These are phyloP conservation scores for Penicillium sp. DNA, from an alignment of 2,329 filamentous ascomycete species.

Conservation along the genomic window DNA sequence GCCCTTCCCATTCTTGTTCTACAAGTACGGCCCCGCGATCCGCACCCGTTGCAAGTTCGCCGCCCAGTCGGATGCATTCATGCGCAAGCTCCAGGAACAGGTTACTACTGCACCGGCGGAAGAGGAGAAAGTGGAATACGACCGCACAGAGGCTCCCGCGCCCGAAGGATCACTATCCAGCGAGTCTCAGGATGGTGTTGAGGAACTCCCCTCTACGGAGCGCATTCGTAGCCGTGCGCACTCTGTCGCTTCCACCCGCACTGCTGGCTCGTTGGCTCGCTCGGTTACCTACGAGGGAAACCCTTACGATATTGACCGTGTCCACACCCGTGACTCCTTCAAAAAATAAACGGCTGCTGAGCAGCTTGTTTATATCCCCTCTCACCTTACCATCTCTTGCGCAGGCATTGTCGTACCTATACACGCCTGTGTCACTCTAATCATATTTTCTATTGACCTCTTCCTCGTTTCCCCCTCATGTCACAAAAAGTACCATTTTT, in stretches of 20 bases:
- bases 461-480: not conserved
- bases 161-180: constrained; percentile 23
- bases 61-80: constrained; percentile 35
- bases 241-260: constrained; percentile 29
- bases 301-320: constrained; percentile 45
- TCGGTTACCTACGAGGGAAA: constrained; percentile 43
- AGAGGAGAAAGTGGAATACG: constrained; percentile 26
- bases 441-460: constrained; percentile 4
- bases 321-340: constrained; percentile 42
- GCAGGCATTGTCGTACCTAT: constrained; percentile 1
- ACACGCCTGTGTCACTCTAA: constrained; percentile 1
- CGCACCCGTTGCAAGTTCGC: constrained; percentile 26
- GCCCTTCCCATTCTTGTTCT: constrained; percentile 29
- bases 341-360: constrained; percentile 21
- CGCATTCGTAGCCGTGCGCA: constrained; percentile 28
- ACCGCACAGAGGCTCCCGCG: constrained; percentile 36
- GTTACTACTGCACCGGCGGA: constrained; percentile 10
- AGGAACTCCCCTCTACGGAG: constrained; percentile 16
- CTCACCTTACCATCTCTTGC: not conserved
- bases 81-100: constrained; percentile 35
- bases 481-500: not conserved
- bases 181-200: constrained; percentile 24
- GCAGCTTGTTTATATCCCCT: not conserved
- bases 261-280: constrained; percentile 19
- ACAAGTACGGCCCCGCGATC: constrained; percentile 25